phyloP scores from a whole-genome alignment of 1,139 yeast species.

The Tardiomyces blankii region DNA sequence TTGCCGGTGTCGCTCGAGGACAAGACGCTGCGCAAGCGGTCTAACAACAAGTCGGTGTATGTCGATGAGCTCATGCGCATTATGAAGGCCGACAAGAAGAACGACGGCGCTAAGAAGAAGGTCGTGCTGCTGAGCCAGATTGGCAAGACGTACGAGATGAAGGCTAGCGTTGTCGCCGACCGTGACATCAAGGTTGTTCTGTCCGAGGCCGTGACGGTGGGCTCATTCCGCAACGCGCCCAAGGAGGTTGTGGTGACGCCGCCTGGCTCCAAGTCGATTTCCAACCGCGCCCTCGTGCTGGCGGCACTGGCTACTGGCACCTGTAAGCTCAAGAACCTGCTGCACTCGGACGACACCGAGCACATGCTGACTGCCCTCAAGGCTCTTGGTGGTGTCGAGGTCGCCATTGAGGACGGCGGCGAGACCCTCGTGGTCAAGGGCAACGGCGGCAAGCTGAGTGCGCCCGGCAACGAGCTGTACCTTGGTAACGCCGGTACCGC shows the following conservation, averaged over 20 bases:
- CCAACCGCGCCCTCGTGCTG: slow-evolving; percentile 84
- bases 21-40: slow-evolving; percentile 56
- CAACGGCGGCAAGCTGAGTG: slow-evolving; percentile 64
- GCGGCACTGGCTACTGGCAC: slow-evolving; percentile 89
- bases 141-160: slow-evolving; percentile 80
- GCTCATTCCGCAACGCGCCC: slow-evolving; percentile 34
- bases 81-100: slow-evolving; percentile 95
- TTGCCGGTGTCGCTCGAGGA: slow-evolving; percentile 76
- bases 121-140: slow-evolving; percentile 74
- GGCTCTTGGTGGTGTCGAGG: slow-evolving; percentile 68
- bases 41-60: slow-evolving; percentile 58
- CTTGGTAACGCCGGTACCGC: slow-evolving; percentile 99
- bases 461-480: slow-evolving; percentile 57
- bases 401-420: slow-evolving; percentile 67
- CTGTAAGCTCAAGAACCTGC: slow-evolving; percentile 69
- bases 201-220: slow-evolving; percentile 70
- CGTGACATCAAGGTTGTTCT: slow-evolving; percentile 70
- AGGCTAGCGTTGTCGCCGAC: slow-evolving; percentile 78
- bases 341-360: slow-evolving; percentile 92
- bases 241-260: slow-evolving; percentile 49
- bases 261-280: slow-evolving; percentile 96
- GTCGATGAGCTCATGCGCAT: slow-evolving; percentile 61
- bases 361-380: slow-evolving; percentile 88
- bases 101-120: slow-evolving; percentile 84
- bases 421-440: slow-evolving; percentile 84